Percentiles rank a stretch among this genome's conserved stretches.
Evolutionary conservation across 2,329 filamentous ascomycete species (phyloP).

Genomic region (Mycosphaerella sp.): DNA sequence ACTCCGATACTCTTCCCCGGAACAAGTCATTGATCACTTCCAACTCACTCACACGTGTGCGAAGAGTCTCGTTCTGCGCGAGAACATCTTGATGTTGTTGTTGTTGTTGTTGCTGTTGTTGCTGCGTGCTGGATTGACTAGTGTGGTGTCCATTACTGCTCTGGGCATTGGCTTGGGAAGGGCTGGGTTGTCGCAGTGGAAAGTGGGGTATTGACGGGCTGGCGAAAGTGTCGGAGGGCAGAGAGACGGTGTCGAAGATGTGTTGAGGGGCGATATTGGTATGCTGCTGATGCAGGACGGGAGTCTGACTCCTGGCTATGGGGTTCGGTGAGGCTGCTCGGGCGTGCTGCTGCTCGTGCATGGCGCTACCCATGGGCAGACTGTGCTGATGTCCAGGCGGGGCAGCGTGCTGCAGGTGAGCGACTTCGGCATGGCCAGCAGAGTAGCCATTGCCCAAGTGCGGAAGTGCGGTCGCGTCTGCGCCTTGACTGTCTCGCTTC

Average conservation of each 20-base stretch:
- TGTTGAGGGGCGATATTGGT: slow-evolving; percentile 65
- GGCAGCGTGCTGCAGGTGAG: slow-evolving; percentile 8
- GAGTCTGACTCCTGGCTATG: slow-evolving; percentile 58
- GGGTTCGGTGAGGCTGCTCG: slow-evolving; percentile 5
- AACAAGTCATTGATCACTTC: slow-evolving; percentile 83
- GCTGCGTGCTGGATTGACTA: slow-evolving; percentile 39
- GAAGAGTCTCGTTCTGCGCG: slow-evolving; percentile 76
- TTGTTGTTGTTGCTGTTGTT: slow-evolving; percentile 46
- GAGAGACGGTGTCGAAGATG: slow-evolving; percentile 63
- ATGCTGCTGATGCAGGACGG: slow-evolving; percentile 55
- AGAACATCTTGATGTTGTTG: slow-evolving; percentile 69
- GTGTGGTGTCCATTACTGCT: slow-evolving; percentile 44
- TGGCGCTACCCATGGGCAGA: slow-evolving; percentile 16
- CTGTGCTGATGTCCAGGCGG: slow-evolving; percentile 14
- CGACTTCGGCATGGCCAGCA: slow-evolving; percentile 18
- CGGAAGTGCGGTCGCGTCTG: slow-evolving; percentile 9
- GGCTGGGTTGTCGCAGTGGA: slow-evolving; percentile 49
- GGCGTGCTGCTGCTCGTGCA: slow-evolving; percentile 9
- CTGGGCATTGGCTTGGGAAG: slow-evolving; percentile 41
- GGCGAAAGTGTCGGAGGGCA: slow-evolving; percentile 65
- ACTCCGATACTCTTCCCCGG: slow-evolving; percentile 59
- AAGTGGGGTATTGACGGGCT: slow-evolving; percentile 43
- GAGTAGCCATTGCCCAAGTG: slow-evolving; percentile 19
- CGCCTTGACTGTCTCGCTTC: slow-evolving; percentile 37
- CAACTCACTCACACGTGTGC: slow-evolving; percentile 89